phyloP scores from a whole-genome alignment of 83 land plant genomes.

The Diphasiastrum complanatum region DNA sequence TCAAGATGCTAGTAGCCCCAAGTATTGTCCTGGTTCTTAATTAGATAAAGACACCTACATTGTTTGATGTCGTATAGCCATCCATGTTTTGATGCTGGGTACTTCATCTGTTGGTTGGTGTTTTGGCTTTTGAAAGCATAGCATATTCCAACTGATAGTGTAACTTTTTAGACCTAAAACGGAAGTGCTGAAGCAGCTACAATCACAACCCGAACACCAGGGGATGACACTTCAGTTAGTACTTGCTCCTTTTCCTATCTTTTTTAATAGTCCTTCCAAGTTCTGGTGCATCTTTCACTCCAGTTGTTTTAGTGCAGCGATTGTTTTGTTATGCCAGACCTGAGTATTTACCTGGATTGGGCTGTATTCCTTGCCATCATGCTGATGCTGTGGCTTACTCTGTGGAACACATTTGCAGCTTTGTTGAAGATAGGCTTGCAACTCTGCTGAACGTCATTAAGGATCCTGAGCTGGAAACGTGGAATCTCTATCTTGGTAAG shows the following conservation, averaged over 20 bases:
- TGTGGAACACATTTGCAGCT: too few species aligned
- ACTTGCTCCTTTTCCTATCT: background rate
- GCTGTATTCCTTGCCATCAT: too few species aligned
- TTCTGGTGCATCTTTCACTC: background rate
- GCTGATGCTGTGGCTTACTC: too few species aligned
- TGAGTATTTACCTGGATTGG: background rate
- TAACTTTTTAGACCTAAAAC: constrained; percentile 65
- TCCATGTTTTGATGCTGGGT: too few species aligned
- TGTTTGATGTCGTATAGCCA: too few species aligned
- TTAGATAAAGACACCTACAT: too few species aligned
- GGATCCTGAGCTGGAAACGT: constrained; percentile 67
- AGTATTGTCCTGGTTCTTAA: too few species aligned
- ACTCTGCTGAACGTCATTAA: constrained; percentile 90
- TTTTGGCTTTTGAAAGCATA: too few species aligned
- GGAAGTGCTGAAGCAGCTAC: constrained; percentile 78
- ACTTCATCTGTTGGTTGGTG: too few species aligned
- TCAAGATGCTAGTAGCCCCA: background rate
- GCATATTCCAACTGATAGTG: too few species aligned
- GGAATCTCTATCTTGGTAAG: constrained; percentile 92
- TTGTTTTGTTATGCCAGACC: background rate
- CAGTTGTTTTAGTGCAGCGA: background rate
- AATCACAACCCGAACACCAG: constrained; percentile 58
- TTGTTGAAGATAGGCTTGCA: constrained; percentile 97
- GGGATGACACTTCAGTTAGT: constrained; percentile 82
- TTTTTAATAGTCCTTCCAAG: background rate